A percentile compares a stretch with the other conserved stretches of the same genome.
Conservation (phyloP, 2,329 filamentous ascomycete genomes). For the Fusarium sp. region DNA sequence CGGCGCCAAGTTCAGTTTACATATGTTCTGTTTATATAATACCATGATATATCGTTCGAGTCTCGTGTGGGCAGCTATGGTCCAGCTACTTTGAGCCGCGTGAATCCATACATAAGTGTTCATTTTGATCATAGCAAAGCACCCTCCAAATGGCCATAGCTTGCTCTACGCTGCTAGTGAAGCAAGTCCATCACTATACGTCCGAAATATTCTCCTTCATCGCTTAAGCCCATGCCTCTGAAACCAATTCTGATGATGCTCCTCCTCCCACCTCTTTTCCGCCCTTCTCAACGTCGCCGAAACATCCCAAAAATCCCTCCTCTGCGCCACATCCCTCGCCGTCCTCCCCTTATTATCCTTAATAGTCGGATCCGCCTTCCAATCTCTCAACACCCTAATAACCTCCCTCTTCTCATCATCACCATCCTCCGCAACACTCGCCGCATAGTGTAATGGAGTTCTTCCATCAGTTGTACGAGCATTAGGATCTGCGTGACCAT, state of each 20-base stretch:
- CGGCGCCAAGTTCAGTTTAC: too few relatives aligned
- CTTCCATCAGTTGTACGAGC: conserved; percentile 47
- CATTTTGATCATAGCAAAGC: too few relatives aligned
- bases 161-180: too few relatives aligned
- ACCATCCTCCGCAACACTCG: conserved; percentile 46
- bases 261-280: conserved; percentile 51
- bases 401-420: conserved; percentile 49
- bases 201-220: not conserved
- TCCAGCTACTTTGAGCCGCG: too few relatives aligned
- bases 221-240: conserved; percentile 44
- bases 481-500: conserved; percentile 47
- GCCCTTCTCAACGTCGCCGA: conserved; percentile 49
- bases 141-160: too few relatives aligned
- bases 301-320: conserved; percentile 49
- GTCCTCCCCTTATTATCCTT: conserved; percentile 45
- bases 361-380: conserved; percentile 47
- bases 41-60: too few relatives aligned
- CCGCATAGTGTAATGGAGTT: conserved; percentile 50
- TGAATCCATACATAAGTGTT: too few relatives aligned
- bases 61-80: too few relatives aligned
- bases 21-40: too few relatives aligned
- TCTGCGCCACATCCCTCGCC: conserved; percentile 49
- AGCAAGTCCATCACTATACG: too few relatives aligned
- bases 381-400: conserved; percentile 47
- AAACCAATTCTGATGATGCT: conserved; percentile 46